Percentiles rank a stretch among this genome's conserved stretches.
phyloP scores from a whole-genome alignment of 768 basidiomycete species.

The Lentinula boryana region DNA sequence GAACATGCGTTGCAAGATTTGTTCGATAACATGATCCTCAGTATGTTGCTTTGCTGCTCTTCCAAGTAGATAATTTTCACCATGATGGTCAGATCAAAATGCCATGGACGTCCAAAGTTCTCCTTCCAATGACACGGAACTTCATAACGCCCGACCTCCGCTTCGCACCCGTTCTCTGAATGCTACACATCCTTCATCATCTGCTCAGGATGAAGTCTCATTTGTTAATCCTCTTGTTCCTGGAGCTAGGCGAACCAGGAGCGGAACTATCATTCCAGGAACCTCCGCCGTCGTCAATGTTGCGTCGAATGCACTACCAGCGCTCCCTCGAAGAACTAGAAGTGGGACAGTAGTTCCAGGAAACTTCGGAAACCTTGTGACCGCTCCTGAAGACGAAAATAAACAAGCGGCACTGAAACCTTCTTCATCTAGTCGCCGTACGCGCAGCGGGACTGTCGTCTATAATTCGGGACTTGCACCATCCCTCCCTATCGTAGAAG shows the following conservation, averaged over 20 bases:
- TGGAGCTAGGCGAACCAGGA: slow-evolving; percentile 28
- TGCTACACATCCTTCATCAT: background rate
- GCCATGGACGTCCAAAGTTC: background rate
- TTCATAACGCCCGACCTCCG: background rate
- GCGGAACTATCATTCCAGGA: slow-evolving; percentile 36
- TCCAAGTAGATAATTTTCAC: background rate
- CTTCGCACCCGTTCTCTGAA: slow-evolving; percentile 8
- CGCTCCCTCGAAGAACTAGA: slow-evolving; percentile 33
- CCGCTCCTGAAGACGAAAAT: background rate
- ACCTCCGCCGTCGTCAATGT: slow-evolving; percentile 35
- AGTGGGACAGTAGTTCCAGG: slow-evolving; percentile 38
- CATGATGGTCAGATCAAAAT: background rate
- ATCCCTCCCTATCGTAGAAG: slow-evolving; percentile 2
- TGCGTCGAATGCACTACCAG: slow-evolving; percentile 3
- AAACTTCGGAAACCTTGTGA: background rate
- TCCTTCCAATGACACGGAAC: background rate
- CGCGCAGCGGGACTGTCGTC: background rate
- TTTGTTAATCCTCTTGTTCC: background rate
- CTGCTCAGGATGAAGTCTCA: background rate
- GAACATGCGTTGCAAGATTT: slow-evolving; percentile 13
- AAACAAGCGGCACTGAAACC: background rate
- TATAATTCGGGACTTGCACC: background rate
- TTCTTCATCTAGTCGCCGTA: background rate
- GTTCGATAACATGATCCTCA: slow-evolving; percentile 16
- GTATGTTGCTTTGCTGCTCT: background rate